phyloP scores from a whole-genome alignment of 306 rosid genomes.

The Cicer judaicum region DNA sequence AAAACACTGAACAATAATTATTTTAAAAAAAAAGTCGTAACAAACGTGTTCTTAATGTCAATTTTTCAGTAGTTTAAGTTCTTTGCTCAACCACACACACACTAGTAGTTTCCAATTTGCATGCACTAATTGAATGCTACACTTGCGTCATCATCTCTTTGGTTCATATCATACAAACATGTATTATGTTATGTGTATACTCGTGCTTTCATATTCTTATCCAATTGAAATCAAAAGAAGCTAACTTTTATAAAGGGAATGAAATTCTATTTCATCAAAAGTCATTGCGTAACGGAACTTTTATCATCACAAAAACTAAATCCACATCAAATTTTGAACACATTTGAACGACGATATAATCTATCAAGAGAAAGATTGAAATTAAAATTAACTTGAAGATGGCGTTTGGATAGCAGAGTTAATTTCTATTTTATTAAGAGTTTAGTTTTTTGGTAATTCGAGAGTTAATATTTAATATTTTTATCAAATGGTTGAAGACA shows the following conservation, averaged over 20 bases:
- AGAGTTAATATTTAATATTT: too few relatives aligned
- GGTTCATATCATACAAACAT: background rate
- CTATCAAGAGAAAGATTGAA: too few relatives aligned
- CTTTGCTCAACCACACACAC: constrained; percentile 1
- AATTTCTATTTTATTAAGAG: too few relatives aligned
- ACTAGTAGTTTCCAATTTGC: background rate
- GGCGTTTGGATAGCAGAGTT: too few relatives aligned
- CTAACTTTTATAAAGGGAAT: constrained; percentile 14
- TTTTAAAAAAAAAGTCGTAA: too few relatives aligned
- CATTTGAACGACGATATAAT: too few relatives aligned
- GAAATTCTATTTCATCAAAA: constrained; percentile 8
- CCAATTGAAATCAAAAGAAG: constrained; percentile 36
- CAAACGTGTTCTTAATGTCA: too few relatives aligned
- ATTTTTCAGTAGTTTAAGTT: too few relatives aligned
- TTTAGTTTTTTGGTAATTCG: too few relatives aligned
- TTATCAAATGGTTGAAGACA: too few relatives aligned
- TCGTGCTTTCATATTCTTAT: constrained; percentile 32
- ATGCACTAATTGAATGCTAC: background rate
- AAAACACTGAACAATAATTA: too few relatives aligned
- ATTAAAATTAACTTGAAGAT: too few relatives aligned
- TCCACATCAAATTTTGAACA: background rate
- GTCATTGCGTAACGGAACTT: constrained; percentile 19
- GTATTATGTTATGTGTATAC: background rate
- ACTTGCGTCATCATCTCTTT: constrained; percentile 19
- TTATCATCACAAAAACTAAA: background rate